Evolutionary conservation across 2,329 filamentous ascomycete genomes (phyloP).

Genomic region (Dothideomycetes sp.): DNA sequence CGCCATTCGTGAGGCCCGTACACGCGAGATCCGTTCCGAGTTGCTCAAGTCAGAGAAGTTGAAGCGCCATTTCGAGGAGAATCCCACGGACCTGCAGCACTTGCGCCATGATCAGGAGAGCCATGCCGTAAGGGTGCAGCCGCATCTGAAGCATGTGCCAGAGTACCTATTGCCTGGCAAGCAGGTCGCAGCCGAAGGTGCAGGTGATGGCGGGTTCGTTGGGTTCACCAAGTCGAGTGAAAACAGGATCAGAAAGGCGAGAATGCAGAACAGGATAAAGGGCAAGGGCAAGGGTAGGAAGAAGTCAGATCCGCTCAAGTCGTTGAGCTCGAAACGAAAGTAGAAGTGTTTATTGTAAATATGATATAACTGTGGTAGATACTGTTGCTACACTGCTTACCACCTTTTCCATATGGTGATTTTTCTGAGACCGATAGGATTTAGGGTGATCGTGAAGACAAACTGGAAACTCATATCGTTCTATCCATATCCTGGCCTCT

Average conservation of each 20-base stretch:
- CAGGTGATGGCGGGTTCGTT: slow-evolving; percentile 65
- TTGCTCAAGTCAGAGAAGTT: slow-evolving; percentile 89
- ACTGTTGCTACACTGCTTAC: no score
- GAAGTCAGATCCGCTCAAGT: slow-evolving; percentile 74
- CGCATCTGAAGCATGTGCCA: slow-evolving; percentile 87
- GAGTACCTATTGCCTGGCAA: slow-evolving; percentile 81
- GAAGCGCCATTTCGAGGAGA: slow-evolving; percentile 93
- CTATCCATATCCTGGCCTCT: no score
- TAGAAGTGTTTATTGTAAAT: no score
- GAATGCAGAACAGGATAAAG: slow-evolving; percentile 34
- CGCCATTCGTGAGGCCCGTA: slow-evolving; percentile 80
- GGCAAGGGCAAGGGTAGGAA: slow-evolving; percentile 53
- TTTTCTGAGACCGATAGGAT: no score
- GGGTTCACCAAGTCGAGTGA: slow-evolving; percentile 46
- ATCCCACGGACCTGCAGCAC: slow-evolving; percentile 78
- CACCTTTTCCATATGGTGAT: no score
- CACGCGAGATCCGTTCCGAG: slow-evolving; percentile 79
- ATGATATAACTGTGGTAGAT: no score
- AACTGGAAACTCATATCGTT: no score
- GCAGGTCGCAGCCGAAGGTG: slow-evolving; percentile 54
- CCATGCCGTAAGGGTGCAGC: slow-evolving; percentile 71
- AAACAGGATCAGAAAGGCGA: slow-evolving; percentile 40
- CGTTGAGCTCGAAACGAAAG: slow-evolving; percentile 13
- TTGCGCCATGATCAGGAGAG: slow-evolving; percentile 85
- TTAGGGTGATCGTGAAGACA: no score